A percentile compares a stretch with the other conserved stretches of the same genome.
Evolutionary conservation across 768 basidiomycete species (phyloP).

Genomic region (Lactarius hatsudake): DNA sequence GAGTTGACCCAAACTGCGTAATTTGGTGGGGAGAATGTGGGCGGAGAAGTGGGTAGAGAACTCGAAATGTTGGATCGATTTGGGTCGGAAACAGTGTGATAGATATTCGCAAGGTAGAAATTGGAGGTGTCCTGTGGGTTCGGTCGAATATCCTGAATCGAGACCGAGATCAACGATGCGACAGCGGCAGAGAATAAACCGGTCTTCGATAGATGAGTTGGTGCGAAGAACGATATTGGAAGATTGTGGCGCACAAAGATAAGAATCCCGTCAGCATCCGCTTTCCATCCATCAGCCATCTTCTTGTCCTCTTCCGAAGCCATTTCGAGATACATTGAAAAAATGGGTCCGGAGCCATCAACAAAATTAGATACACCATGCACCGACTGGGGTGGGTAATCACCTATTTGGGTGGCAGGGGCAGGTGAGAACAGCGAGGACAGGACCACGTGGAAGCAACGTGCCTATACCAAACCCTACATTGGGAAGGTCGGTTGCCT

Average conservation of each 20-base stretch:
- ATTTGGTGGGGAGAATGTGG: not conserved
- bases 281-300: not conserved
- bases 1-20: not conserved
- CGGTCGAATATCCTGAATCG: not conserved
- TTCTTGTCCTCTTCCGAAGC: not conserved
- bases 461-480: not conserved
- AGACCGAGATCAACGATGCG: not conserved
- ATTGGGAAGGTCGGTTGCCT: not conserved
- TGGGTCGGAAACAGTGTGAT: not conserved
- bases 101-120: not conserved
- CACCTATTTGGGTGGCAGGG: not conserved
- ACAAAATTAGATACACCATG: not conserved
- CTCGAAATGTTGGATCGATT: not conserved
- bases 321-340: not conserved
- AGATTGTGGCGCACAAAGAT: conserved; percentile 6
- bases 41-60: not conserved
- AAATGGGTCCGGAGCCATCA: not conserved
- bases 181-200: conserved; percentile 7
- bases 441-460: not conserved
- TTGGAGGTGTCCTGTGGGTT: not conserved
- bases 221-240: not conserved
- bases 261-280: not conserved
- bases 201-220: not conserved
- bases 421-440: not conserved
- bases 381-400: not conserved